Percentiles rank a stretch among this genome's conserved stretches.
These are phyloP conservation scores for Alnus rubra DNA, from an alignment of 306 rosid species.

Conservation along the genomic window DNA sequence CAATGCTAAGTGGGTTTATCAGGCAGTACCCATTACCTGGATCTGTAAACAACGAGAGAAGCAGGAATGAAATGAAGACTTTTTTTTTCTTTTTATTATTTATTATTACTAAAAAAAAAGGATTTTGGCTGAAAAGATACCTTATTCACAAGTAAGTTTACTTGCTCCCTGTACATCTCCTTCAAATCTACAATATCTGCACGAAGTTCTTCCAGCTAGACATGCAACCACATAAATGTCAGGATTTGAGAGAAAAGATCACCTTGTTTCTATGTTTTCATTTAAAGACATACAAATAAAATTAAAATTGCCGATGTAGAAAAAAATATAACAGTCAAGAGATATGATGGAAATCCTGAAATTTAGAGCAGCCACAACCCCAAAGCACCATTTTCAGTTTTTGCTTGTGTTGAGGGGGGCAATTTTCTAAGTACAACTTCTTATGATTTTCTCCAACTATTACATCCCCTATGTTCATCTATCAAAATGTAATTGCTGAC, in stretches of 20 bases:
- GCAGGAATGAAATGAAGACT: background rate
- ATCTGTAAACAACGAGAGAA: conserved; percentile 31
- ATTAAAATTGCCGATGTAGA: background rate
- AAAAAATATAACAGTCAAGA: background rate
- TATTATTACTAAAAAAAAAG: background rate
- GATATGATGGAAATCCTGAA: background rate
- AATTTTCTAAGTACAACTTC: too few relatives aligned
- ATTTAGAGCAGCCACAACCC: background rate
- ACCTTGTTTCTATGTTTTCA: background rate
- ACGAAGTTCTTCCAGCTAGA: conserved; percentile 97
- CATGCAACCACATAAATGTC: conserved; percentile 35
- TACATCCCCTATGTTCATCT: background rate
- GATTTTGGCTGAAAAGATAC: conserved; percentile 34
- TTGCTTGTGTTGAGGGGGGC: too few relatives aligned
- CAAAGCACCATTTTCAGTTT: too few relatives aligned
- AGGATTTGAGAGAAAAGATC: conserved; percentile 14
- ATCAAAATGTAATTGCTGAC: background rate
- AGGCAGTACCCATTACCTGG: conserved; percentile 32
- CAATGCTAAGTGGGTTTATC: background rate
- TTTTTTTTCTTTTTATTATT: background rate
- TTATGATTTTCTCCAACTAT: too few relatives aligned
- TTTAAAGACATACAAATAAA: background rate
- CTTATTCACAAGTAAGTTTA: conserved; percentile 92
- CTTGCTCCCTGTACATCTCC: conserved; percentile 99
- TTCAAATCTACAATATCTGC: conserved; percentile 97